phyloP scores from a whole-genome alignment of 257 asterid species.

The Gynochthodes officinalis region DNA sequence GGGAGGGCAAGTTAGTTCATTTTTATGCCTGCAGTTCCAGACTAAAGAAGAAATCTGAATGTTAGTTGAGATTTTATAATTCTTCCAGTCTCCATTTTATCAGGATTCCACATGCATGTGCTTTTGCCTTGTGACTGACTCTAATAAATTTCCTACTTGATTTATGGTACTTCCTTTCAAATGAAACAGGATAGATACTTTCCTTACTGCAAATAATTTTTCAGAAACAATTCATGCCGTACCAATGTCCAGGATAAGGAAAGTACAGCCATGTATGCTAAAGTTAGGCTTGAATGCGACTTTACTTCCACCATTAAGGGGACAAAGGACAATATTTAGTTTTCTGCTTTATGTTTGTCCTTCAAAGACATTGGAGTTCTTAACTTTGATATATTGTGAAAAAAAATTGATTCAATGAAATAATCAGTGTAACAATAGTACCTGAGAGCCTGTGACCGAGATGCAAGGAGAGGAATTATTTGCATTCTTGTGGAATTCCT shows the following conservation, averaged over 20 bases:
- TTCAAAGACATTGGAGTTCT: background rate
- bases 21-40: background rate
- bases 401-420: background rate
- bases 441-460: constrained; percentile 94
- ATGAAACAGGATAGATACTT: background rate
- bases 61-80: background rate
- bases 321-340: background rate
- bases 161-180: background rate
- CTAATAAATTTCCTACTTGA: background rate
- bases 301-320: background rate
- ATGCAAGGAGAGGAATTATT: constrained; percentile 79
- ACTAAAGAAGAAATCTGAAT: background rate
- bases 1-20: background rate
- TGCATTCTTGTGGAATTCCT: constrained; percentile 83
- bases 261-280: background rate
- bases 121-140: background rate
- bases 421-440: constrained; percentile 12
- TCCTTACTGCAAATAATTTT: background rate
- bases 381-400: background rate
- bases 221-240: background rate
- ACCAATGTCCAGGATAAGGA: background rate
- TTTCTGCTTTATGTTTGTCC: background rate
- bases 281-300: background rate
- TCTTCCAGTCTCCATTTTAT: background rate
- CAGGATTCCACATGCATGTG: background rate